Evolutionary conservation across 2,329 filamentous ascomycete genomes (phyloP).

Genomic region (Alternaria gaisen): DNA sequence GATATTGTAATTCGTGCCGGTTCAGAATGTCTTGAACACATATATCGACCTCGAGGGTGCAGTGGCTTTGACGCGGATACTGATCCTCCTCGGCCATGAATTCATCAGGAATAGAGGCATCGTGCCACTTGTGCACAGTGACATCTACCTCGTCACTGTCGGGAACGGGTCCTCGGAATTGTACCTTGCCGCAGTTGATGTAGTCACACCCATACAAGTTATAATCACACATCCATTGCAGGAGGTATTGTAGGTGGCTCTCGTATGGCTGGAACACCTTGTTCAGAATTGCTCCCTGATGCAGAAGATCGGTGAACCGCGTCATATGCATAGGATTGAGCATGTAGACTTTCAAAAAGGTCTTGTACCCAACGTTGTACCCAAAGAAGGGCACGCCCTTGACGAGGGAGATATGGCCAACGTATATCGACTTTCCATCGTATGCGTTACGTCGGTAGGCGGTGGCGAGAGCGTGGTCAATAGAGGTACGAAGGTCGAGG

Average conservation of each 20-base stretch:
- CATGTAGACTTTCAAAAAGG: constrained; percentile 94
- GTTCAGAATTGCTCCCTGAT: constrained; percentile 88
- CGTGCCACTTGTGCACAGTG: constrained; percentile 79
- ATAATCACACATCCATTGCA: constrained; percentile 99
- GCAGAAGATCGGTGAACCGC: constrained; percentile 84
- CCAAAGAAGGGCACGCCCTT: constrained; percentile 97
- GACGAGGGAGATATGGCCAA: constrained; percentile 88
- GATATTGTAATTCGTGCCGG: constrained; percentile 74
- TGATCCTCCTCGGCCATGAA: constrained; percentile 68
- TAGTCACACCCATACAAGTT: constrained; percentile 95
- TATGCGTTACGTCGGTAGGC: constrained; percentile 82
- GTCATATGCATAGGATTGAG: constrained; percentile 87
- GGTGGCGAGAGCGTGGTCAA: constrained; percentile 87
- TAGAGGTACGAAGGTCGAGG: constrained; percentile 79
- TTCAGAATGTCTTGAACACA: constrained; percentile 90
- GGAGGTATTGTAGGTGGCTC: constrained; percentile 87
- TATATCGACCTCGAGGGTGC: constrained; percentile 88
- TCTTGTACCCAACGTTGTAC: constrained; percentile 89
- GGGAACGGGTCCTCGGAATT: constrained; percentile 80
- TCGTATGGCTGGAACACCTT: constrained; percentile 89
- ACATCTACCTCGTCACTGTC: constrained; percentile 69
- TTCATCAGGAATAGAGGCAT: constrained; percentile 69
- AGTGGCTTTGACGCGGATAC: constrained; percentile 84
- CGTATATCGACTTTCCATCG: constrained; percentile 74
- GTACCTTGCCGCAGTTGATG: constrained; percentile 74